Conservation (phyloP, 306 rosid genomes). For the Fragaria iinumae region DNA sequence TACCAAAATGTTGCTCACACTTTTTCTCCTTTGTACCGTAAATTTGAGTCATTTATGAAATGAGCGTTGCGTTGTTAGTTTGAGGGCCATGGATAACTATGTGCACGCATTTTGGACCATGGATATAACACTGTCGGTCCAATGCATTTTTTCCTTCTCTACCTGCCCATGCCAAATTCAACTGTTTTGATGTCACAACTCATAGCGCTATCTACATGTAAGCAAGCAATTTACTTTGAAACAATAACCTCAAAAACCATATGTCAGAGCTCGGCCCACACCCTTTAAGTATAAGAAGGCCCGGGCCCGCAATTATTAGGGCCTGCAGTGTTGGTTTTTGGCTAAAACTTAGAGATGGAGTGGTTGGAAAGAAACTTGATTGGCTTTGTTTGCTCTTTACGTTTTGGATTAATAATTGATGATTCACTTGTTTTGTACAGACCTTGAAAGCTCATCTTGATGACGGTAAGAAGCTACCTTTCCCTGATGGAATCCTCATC, state of each 20-base stretch:
- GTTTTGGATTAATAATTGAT: neutral
- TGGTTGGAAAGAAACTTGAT: neutral
- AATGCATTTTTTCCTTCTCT: neutral
- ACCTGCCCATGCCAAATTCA: slow-evolving; percentile 4
- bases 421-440: slow-evolving; percentile 32
- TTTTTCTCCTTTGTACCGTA: neutral
- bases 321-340: neutral
- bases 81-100: slow-evolving; percentile 8
- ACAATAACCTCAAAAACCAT: neutral
- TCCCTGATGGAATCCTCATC: slow-evolving; percentile 90
- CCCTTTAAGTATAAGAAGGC: neutral
- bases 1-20: neutral
- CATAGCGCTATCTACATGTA: neutral
- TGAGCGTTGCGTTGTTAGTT: neutral
- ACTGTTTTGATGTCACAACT: neutral
- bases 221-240: neutral
- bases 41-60: slow-evolving; percentile 6
- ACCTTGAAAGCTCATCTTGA: slow-evolving; percentile 67
- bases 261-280: neutral
- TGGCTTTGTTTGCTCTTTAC: neutral
- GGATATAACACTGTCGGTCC: neutral
- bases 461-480: slow-evolving; percentile 65
- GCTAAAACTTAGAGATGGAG: neutral
- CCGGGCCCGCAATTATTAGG: neutral
- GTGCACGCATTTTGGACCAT: neutral